Evolutionary conservation across 768 basidiomycete genomes (phyloP).

Genomic region (Boletus coccyginus): DNA sequence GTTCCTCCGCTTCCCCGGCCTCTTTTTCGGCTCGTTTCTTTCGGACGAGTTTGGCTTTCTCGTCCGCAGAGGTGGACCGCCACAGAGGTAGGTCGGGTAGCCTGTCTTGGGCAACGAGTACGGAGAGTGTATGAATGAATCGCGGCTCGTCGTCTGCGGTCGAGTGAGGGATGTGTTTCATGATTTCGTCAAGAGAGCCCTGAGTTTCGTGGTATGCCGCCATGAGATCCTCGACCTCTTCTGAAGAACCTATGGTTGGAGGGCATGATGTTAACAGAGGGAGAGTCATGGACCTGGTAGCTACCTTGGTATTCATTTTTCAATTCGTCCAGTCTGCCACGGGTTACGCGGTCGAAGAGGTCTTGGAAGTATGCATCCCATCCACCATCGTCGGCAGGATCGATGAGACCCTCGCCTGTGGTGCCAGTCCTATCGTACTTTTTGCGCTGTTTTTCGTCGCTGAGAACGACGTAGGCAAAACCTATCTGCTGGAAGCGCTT

Average conservation of each 20-base stretch:
- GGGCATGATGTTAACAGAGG: neutral
- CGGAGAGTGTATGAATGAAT: conserved; percentile 66
- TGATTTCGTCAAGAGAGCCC: conserved; percentile 79
- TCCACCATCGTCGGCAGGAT: conserved; percentile 68
- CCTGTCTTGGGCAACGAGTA: conserved; percentile 58
- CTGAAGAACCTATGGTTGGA: conserved; percentile 62
- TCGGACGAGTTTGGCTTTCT: conserved; percentile 72
- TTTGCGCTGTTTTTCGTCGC: conserved; percentile 70
- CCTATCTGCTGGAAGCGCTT: conserved; percentile 89
- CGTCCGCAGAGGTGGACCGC: conserved; percentile 71
- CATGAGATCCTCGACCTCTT: conserved; percentile 81
- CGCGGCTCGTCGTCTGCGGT: conserved; percentile 82
- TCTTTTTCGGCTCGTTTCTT: conserved; percentile 75
- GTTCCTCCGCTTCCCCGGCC: conserved; percentile 77
- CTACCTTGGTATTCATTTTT: conserved; percentile 90
- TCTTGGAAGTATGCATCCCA: conserved; percentile 97
- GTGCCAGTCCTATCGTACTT: conserved; percentile 84
- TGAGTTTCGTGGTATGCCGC: conserved; percentile 65
- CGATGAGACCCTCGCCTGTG: conserved; percentile 75
- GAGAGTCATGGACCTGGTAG: neutral
- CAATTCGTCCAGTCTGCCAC: conserved; percentile 86
- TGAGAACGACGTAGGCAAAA: conserved; percentile 87
- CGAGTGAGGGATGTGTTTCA: conserved; percentile 85
- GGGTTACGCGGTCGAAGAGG: conserved; percentile 83
- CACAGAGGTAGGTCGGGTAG: conserved; percentile 59